These are phyloP conservation scores for Mycena haematopus DNA, from an alignment of 768 basidiomycete species.

Conservation along the genomic window DNA sequence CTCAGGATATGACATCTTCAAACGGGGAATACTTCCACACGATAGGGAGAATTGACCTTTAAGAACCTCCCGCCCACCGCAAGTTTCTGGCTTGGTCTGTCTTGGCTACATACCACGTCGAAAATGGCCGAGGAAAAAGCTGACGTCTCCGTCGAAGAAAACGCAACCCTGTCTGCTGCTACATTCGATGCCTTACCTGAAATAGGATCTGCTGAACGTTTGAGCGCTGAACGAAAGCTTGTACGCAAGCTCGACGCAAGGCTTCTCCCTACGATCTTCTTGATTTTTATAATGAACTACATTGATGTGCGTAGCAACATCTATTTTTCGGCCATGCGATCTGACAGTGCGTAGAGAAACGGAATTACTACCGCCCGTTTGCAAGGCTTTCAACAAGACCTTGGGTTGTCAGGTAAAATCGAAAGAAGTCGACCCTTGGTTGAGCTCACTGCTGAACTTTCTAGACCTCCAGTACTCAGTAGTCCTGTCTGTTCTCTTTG, in stretches of 20 bases:
- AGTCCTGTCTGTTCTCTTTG: constrained; percentile 60
- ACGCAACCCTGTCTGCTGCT: not conserved
- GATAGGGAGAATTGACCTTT: not conserved
- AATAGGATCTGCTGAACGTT: constrained; percentile 37
- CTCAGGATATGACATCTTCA: constrained; percentile 1
- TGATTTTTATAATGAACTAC: constrained; percentile 72
- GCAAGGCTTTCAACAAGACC: constrained; percentile 56
- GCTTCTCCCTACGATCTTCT: constrained; percentile 60
- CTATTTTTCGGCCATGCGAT: not conserved
- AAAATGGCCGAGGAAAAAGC: constrained; percentile 12
- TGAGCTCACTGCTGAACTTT: not conserved
- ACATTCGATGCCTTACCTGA: constrained; percentile 13
- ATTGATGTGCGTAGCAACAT: constrained; percentile 56
- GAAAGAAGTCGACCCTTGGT: not conserved
- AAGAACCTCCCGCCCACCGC: not conserved
- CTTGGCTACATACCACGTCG: not conserved
- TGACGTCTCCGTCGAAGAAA: constrained; percentile 8
- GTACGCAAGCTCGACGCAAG: constrained; percentile 64
- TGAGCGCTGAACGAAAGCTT: constrained; percentile 49
- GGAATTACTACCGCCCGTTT: constrained; percentile 56
- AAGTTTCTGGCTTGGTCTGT: not conserved
- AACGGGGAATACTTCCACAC: not conserved
- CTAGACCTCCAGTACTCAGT: constrained; percentile 60
- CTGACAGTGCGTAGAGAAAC: constrained; percentile 42
- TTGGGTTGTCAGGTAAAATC: constrained; percentile 48